Evolutionary conservation across 495 filamentous ascomycete species (phyloP).

Genomic region (Talaromyces stipitatus): DNA sequence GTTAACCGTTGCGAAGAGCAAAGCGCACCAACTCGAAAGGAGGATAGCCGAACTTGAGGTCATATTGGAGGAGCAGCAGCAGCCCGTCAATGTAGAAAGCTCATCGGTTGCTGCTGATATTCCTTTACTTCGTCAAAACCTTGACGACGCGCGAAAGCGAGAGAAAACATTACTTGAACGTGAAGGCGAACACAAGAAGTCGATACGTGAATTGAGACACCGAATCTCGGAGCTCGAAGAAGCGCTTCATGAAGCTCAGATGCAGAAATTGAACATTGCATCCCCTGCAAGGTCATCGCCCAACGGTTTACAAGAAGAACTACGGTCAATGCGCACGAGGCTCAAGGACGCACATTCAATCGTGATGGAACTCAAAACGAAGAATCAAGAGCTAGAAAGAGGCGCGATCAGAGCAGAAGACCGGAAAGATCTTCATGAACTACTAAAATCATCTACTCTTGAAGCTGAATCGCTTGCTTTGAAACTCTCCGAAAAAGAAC

Average conservation of each 20-base stretch:
- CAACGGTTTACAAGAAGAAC: conserved; percentile 49
- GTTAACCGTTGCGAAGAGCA: conserved; percentile 41
- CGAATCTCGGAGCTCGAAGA: conserved; percentile 50
- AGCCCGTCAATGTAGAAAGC: conserved; percentile 21
- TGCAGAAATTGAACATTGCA: conserved; percentile 38
- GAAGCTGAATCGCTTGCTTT: conserved; percentile 56
- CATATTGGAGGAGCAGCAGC: conserved; percentile 36
- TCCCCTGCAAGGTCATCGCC: conserved; percentile 47
- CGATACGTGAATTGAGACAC: conserved; percentile 44
- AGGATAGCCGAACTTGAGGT: conserved; percentile 51
- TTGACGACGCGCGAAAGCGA: conserved; percentile 55
- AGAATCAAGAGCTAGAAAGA: conserved; percentile 41
- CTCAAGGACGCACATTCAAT: conserved; percentile 54
- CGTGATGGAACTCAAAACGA: conserved; percentile 47
- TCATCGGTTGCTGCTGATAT: conserved; percentile 47
- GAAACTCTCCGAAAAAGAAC: conserved; percentile 46
- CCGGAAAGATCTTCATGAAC: conserved; percentile 56
- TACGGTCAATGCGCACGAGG: conserved; percentile 54
- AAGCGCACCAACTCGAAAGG: conserved; percentile 51
- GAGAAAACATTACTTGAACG: conserved; percentile 56
- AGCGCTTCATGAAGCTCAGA: conserved; percentile 45
- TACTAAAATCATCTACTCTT: conserved; percentile 58
- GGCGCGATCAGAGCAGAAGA: conserved; percentile 47
- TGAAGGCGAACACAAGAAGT: conserved; percentile 51
- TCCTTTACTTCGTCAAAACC: conserved; percentile 48